Base-by-base conservation (phyloP, 768 basidiomycete species). In the Russula abietina region DNA sequence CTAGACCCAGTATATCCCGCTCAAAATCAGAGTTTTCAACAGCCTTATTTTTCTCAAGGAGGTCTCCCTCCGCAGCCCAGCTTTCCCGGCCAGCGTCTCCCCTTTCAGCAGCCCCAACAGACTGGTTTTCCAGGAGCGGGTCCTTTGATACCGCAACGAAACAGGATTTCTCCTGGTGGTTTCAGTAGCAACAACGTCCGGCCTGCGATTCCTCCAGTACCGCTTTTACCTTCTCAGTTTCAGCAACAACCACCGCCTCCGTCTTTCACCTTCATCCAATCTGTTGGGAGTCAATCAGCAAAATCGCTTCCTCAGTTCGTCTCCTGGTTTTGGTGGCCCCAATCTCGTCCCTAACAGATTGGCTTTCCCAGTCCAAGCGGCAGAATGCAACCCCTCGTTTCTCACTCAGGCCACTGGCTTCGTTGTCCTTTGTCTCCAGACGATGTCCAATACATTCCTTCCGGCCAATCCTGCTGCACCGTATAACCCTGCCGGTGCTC, bases 361-460 rank as follows among this genome's bases (percentile, higher is more conserved):
- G 86, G 89, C 1, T 89, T 83, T 68, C 76, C 74, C 16, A 80
- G 79, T 32, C 74, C 71, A 55, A 69, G 70, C 32, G 69, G 72
- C 39, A 71, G 69, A 33, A 41, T 72, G 61, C 72, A 73, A 33
- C 76, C 81, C 8, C 80, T 93, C 55, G 77, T n/a, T n/a, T n/a
- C n/a, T 87, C 1, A 81, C 89, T 17, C 92, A 93, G 69, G 75
- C 80, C 58, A 93, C 92, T 8, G 92, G 92, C 24, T 91, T 82
- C 69, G 76, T 89, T 58, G 89, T 96, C 75, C 93, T 92, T 1
- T 77, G 92, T n/a, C 76, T 95, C 55, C 83, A 84, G 72, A 86
- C 94, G 83, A 92, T 97, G 89, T 86, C 86, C n/a, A 89, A 76
- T 64, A 87, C 88, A 0, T 97, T 98, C 76, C 90, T 98, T 85